A percentile compares a stretch with the other conserved stretches of the same genome.
phyloP scores from a whole-genome alignment of 441 rosid species.

The Arabidopsis hybrid region DNA sequence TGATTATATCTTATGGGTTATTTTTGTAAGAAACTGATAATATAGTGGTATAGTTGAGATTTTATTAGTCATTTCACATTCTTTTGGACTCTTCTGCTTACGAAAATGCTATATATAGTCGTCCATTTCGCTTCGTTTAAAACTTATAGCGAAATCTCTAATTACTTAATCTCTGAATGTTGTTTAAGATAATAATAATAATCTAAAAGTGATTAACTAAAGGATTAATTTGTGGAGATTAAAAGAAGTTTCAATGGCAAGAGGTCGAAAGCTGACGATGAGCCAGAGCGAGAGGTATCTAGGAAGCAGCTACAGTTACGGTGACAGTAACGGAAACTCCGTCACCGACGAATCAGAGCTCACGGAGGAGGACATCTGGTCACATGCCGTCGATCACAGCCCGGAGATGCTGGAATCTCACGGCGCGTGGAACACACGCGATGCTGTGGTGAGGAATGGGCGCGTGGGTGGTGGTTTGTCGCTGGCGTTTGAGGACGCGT shows the following conservation, averaged over 20 bases:
- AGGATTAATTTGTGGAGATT: neutral
- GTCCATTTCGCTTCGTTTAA: conserved; percentile 36
- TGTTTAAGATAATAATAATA: neutral
- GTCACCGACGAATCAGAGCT: conserved; percentile 62
- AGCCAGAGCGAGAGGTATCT: conserved; percentile 78
- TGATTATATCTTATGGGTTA: neutral
- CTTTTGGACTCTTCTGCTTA: conserved; percentile 9
- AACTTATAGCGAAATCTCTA: conserved; percentile 49
- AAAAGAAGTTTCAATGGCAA: conserved; percentile 65
- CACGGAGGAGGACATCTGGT: conserved; percentile 91
- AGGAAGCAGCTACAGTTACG: conserved; percentile 63
- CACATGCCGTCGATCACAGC: conserved; percentile 58
- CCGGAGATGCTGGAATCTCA: conserved; percentile 30
- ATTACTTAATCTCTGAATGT: conserved; percentile 22
- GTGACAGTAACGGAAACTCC: conserved; percentile 45
- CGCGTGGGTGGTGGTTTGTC: conserved; percentile 70
- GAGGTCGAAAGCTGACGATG: conserved; percentile 69
- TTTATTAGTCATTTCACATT: conserved; percentile 57
- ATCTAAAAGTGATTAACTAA: conserved; percentile 5
- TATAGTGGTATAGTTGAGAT: neutral
- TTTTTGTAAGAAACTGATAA: conserved; percentile 3
- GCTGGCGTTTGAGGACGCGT: conserved; percentile 65
- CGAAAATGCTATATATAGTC: conserved; percentile 56
- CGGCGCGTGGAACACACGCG: conserved; percentile 53
- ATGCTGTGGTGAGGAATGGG: conserved; percentile 41